These are phyloP conservation scores for Rhizodiscina lignyota DNA, from an alignment of 495 filamentous ascomycete species.

Conservation along the genomic window DNA sequence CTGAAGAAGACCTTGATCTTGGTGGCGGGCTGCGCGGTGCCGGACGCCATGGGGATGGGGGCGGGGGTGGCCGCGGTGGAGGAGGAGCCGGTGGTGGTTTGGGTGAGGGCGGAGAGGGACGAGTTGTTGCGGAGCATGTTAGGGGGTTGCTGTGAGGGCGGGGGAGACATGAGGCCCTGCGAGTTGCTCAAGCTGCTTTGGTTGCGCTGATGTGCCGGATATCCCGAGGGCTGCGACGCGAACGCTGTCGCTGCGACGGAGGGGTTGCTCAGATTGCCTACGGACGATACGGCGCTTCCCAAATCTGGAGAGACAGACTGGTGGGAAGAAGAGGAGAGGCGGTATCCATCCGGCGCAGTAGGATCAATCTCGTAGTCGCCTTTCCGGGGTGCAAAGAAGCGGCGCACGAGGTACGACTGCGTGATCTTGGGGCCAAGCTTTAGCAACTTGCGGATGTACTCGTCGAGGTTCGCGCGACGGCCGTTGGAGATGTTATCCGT, in stretches of 20 bases:
- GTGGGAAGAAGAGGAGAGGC: slow-evolving; percentile 39
- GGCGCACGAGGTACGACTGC: slow-evolving; percentile 62
- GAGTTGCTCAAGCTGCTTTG: neutral
- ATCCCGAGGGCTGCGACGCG: slow-evolving; percentile 2
- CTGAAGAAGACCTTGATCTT: slow-evolving; percentile 88
- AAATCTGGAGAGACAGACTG: slow-evolving; percentile 38
- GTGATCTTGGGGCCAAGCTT: slow-evolving; percentile 71
- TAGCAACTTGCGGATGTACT: slow-evolving; percentile 85
- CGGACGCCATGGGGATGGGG: slow-evolving; percentile 27
- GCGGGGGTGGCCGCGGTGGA: slow-evolving; percentile 4
- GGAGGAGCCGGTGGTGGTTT: slow-evolving; percentile 6
- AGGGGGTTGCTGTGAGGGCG: neutral
- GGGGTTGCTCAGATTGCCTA: slow-evolving; percentile 6
- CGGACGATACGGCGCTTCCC: slow-evolving; percentile 3
- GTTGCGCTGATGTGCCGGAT: slow-evolving; percentile 19
- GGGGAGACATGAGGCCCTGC: neutral
- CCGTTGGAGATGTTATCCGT: slow-evolving; percentile 94
- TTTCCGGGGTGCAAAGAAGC: slow-evolving; percentile 77
- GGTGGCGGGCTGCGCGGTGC: slow-evolving; percentile 30
- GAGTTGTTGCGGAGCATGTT: neutral
- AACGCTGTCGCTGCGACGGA: neutral
- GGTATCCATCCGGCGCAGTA: slow-evolving; percentile 16
- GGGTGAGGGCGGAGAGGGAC: neutral
- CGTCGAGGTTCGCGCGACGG: slow-evolving; percentile 75
- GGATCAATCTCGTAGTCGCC: slow-evolving; percentile 83